phyloP scores from a whole-genome alignment of 2,329 filamentous ascomycete species.

The Diaporthe amygdali region DNA sequence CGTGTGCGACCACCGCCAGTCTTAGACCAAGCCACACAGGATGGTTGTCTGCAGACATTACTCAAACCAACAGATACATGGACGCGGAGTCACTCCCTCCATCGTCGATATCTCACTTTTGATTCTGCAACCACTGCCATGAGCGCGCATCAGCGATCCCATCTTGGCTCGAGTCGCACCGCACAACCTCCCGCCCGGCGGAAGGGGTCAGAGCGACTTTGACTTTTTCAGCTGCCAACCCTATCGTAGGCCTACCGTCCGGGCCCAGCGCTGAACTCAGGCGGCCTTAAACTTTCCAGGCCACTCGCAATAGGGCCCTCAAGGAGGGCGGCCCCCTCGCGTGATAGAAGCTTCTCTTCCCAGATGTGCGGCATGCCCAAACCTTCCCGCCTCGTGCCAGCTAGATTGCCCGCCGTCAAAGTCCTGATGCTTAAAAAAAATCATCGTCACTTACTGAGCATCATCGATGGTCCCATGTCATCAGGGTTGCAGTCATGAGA shows the following conservation, averaged over 20 bases:
- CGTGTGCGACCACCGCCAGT: not conserved
- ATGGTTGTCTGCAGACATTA: not conserved
- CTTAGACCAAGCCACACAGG: conserved; percentile 8
- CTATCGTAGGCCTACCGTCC: not conserved
- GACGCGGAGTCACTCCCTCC: not conserved
- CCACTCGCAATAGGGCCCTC: not conserved
- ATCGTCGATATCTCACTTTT: not conserved
- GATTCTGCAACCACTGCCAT: not conserved
- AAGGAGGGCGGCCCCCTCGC: not conserved
- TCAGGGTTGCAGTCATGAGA: not conserved
- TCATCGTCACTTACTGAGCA: too few relatives aligned
- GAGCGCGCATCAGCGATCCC: not conserved
- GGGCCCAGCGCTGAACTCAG: not conserved
- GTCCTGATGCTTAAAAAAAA: not conserved
- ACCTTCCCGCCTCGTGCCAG: conserved; percentile 6
- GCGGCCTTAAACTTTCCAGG: conserved; percentile 7
- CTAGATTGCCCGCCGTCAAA: conserved; percentile 4
- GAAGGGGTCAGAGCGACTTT: conserved; percentile 11
- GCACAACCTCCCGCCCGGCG: conserved; percentile 9
- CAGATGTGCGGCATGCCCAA: not conserved
- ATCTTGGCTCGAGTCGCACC: conserved; percentile 3
- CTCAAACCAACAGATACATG: not conserved
- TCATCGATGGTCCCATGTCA: not conserved
- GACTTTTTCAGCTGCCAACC: conserved; percentile 14
- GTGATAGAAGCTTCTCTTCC: not conserved